Percentiles rank a stretch among this genome's conserved stretches.
Conservation (phyloP, 768 basidiomycete species). For the Russula lepida region DNA sequence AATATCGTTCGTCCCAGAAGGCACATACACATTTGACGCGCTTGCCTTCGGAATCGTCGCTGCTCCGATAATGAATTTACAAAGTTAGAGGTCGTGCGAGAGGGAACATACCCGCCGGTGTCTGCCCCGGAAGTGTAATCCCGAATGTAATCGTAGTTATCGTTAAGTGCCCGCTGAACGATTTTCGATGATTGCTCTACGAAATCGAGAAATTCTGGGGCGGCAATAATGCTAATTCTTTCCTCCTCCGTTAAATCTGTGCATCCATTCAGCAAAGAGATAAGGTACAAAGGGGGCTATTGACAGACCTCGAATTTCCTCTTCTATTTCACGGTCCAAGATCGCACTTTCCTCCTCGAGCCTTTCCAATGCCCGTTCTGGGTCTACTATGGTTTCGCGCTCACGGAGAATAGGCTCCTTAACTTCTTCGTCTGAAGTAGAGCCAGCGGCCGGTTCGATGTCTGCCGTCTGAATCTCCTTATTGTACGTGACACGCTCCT, state of each 20-base stretch:
- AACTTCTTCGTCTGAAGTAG: slow-evolving; percentile 61
- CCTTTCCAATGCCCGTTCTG: slow-evolving; percentile 59
- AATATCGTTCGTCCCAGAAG: slow-evolving; percentile 86
- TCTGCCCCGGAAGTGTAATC: slow-evolving; percentile 93
- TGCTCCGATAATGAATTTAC: slow-evolving; percentile 26
- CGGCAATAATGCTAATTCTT: slow-evolving; percentile 67
- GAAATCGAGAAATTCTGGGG: slow-evolving; percentile 89
- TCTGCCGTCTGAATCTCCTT: slow-evolving; percentile 77
- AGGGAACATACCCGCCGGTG: slow-evolving; percentile 58
- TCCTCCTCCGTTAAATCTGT: slow-evolving; percentile 85
- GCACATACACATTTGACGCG: slow-evolving; percentile 90
- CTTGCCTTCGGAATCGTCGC: slow-evolving; percentile 86
- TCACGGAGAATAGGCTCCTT: slow-evolving; percentile 61
- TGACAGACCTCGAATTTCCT: slow-evolving; percentile 68
- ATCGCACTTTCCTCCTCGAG: slow-evolving; percentile 78
- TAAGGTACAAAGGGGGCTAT: neutral
- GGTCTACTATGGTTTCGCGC: slow-evolving; percentile 56
- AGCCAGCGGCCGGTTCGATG: slow-evolving; percentile 45
- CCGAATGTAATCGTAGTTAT: slow-evolving; percentile 92
- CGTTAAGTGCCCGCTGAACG: slow-evolving; percentile 88
- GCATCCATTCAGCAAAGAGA: neutral
- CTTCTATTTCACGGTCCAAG: slow-evolving; percentile 78
- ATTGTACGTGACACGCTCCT: slow-evolving; percentile 78
- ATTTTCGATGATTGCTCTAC: slow-evolving; percentile 93
- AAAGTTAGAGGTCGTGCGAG: neutral